These are phyloP conservation scores for Suillus tomentosus DNA, from an alignment of 768 basidiomycete species.

Conservation along the genomic window DNA sequence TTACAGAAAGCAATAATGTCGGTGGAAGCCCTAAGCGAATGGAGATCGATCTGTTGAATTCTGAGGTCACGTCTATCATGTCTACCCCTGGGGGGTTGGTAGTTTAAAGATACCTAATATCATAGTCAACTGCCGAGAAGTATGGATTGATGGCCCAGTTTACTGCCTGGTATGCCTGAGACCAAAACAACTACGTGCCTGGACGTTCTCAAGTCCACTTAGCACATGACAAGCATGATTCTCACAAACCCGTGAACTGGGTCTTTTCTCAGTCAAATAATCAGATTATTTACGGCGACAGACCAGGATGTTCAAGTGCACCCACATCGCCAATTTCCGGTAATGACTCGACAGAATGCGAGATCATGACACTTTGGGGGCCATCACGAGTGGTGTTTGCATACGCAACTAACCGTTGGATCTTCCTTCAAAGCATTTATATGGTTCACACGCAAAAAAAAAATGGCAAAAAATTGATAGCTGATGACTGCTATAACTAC, in stretches of 20 bases:
- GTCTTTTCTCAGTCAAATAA: background rate
- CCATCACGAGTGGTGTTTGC: background rate
- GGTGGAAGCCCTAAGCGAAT: slow-evolving; percentile 58
- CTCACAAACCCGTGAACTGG: background rate
- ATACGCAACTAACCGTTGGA: background rate
- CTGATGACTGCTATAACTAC: background rate
- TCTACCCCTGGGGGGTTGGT: background rate
- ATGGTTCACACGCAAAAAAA: background rate
- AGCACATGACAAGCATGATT: background rate
- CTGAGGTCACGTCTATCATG: no score
- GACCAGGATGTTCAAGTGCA: background rate
- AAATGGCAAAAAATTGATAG: background rate
- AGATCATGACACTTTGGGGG: no score
- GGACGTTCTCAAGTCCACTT: background rate
- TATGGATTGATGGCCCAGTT: background rate
- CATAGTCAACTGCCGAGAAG: background rate
- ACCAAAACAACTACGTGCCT: background rate
- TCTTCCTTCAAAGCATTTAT: background rate
- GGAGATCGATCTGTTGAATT: no score
- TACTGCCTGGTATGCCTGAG: background rate
- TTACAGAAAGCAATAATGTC: slow-evolving; percentile 59
- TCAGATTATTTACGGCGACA: background rate
- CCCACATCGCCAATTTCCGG: background rate
- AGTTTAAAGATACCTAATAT: background rate
- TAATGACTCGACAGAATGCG: background rate